These are phyloP conservation scores for Mortierella claussenii DNA, from an alignment of 192 early-diverging fungal species.

Conservation along the genomic window DNA sequence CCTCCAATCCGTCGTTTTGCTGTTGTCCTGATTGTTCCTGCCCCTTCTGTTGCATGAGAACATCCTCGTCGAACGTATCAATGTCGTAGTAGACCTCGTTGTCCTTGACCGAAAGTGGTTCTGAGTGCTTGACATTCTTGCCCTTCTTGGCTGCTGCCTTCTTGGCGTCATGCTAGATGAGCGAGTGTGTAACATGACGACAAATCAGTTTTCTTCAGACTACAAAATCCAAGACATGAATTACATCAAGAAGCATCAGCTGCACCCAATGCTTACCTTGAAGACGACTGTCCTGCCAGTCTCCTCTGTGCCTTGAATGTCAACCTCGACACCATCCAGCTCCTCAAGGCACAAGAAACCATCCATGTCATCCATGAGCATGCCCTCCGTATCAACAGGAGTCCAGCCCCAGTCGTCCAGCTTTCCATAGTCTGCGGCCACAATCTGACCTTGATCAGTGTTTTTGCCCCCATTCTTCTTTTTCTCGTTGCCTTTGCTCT, in stretches of 20 bases:
- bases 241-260: no score
- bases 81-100: constrained; percentile 71
- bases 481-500: constrained; percentile 3
- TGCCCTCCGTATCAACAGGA: constrained; percentile 60
- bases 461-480: neutral
- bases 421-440: constrained; percentile 41
- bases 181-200: no score
- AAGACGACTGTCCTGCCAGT: constrained; percentile 82
- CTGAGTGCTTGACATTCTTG: constrained; percentile 56
- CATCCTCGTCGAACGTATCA: constrained; percentile 83
- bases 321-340: constrained; percentile 84
- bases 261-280: constrained; percentile 68
- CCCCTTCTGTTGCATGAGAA: constrained; percentile 27
- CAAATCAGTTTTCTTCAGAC: no score
- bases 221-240: no score
- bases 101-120: constrained; percentile 60
- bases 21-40: no score
- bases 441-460: constrained; percentile 13
- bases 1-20: no score
- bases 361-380: constrained; percentile 72
- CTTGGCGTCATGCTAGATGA: constrained; percentile 43
- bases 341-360: constrained; percentile 93
- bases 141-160: constrained; percentile 39
- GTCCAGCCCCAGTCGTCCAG: constrained; percentile 71
- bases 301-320: constrained; percentile 68